phyloP scores from a whole-genome alignment of 305 asterid species.

The Fraxinus floribunda region DNA sequence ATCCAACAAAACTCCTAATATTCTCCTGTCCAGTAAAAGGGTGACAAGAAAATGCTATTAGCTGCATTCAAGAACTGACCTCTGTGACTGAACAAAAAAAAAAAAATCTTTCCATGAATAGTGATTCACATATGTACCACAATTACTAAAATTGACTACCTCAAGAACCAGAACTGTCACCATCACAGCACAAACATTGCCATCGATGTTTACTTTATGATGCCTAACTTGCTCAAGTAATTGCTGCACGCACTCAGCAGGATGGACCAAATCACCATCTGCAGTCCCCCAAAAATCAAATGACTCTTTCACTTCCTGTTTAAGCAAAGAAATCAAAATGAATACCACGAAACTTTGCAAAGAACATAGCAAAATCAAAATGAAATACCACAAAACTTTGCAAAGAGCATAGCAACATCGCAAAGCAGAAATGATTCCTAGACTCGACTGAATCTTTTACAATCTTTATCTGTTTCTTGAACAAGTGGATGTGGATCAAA shows the following conservation, averaged over 20 bases:
- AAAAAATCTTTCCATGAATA: not conserved
- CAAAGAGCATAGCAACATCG: slow-evolving; percentile 13
- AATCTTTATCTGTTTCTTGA: not conserved
- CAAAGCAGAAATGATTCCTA: slow-evolving; percentile 15
- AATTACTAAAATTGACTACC: slow-evolving; percentile 34
- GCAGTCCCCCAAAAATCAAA: slow-evolving; percentile 63
- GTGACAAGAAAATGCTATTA: not conserved
- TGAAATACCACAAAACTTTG: not conserved
- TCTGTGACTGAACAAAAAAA: not conserved
- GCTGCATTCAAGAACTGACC: not conserved
- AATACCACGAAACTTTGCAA: not conserved
- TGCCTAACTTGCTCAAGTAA: slow-evolving; percentile 88
- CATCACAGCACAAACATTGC: slow-evolving; percentile 78
- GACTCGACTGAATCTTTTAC: not conserved
- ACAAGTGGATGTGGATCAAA: not conserved
- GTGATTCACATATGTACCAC: not conserved
- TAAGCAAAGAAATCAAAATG: not conserved
- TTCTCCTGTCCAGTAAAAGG: not conserved
- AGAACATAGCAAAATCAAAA: slow-evolving; percentile 10
- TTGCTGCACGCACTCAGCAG: slow-evolving; percentile 83
- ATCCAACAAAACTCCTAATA: slow-evolving; percentile 10
- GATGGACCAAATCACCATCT: slow-evolving; percentile 61
- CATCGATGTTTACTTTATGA: slow-evolving; percentile 79
- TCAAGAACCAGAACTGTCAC: slow-evolving; percentile 82
- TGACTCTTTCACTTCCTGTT: slow-evolving; percentile 66